phyloP scores from a whole-genome alignment of 2,329 filamentous ascomycete genomes.

The Phoma sp. region DNA sequence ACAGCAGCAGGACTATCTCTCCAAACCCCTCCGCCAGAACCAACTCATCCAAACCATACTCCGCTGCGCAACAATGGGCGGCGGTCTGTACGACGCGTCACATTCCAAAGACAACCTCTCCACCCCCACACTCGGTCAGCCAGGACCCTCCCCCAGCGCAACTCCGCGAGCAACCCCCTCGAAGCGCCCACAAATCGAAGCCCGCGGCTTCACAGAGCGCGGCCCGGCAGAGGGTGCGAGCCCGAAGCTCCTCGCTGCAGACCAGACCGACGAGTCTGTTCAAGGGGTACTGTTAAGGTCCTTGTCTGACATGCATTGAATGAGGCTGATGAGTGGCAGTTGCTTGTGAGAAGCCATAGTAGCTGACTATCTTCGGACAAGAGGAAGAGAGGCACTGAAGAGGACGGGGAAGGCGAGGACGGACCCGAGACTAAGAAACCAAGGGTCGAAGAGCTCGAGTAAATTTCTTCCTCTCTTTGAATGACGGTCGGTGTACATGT shows the following conservation, averaged over 20 bases:
- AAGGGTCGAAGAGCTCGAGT: constrained; percentile 1
- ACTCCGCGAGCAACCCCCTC: constrained; percentile 22
- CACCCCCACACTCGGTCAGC: constrained; percentile 38
- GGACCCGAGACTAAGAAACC: constrained; percentile 12
- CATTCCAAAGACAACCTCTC: constrained; percentile 40
- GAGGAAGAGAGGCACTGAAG: constrained; percentile 13
- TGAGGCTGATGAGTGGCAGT: constrained; percentile 15
- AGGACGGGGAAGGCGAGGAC: not conserved
- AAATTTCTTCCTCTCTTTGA: constrained; percentile 7
- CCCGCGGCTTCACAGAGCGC: constrained; percentile 71
- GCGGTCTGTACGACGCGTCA: constrained; percentile 77
- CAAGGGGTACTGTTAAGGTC: constrained; percentile 54
- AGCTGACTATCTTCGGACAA: constrained; percentile 21
- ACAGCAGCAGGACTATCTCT: constrained; percentile 77
- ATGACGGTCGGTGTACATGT: not conserved
- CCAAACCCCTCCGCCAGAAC: constrained; percentile 95
- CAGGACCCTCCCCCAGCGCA: constrained; percentile 1
- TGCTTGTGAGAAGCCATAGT: constrained; percentile 19
- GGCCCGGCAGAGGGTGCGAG: constrained; percentile 66
- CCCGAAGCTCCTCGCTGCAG: constrained; percentile 65
- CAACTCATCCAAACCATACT: constrained; percentile 97
- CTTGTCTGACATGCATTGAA: constrained; percentile 12
- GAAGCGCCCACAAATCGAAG: constrained; percentile 61
- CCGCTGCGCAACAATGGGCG: constrained; percentile 92
- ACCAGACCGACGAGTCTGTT: constrained; percentile 68